A percentile compares a stretch with the other conserved stretches of the same genome.
phyloP scores from a whole-genome alignment of 345 rosid species.

The Salix dunnii region DNA sequence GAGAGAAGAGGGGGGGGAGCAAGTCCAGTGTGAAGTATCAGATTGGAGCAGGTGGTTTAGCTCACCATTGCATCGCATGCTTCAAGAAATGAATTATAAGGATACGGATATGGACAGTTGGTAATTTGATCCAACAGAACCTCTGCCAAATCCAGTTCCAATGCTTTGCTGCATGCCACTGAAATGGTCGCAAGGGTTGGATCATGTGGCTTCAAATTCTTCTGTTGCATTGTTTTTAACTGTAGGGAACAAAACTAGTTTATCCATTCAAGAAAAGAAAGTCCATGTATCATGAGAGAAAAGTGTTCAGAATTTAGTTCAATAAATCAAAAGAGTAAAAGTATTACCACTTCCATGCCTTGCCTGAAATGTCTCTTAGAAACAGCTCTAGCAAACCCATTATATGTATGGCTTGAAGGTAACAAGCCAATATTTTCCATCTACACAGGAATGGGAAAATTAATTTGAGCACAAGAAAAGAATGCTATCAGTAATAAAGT shows the following conservation, averaged over 20 bases:
- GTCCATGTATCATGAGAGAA: not conserved
- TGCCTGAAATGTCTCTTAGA: slow-evolving; percentile 36
- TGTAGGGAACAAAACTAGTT: slow-evolving; percentile 24
- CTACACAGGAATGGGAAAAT: slow-evolving; percentile 36
- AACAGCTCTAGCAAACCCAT: slow-evolving; percentile 68
- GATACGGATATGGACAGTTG: slow-evolving; percentile 37
- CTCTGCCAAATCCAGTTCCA: slow-evolving; percentile 81
- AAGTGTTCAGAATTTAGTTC: slow-evolving; percentile 5
- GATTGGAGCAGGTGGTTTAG: slow-evolving; percentile 9
- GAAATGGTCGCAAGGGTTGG: slow-evolving; percentile 67
- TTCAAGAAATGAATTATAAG: slow-evolving; percentile 58
- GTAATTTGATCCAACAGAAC: slow-evolving; percentile 57
- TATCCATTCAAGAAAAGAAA: slow-evolving; percentile 4
- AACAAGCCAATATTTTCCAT: slow-evolving; percentile 72
- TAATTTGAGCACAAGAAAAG: not conserved
- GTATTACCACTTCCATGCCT: slow-evolving; percentile 62
- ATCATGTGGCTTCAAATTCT: slow-evolving; percentile 57
- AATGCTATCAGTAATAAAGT: not conserved
- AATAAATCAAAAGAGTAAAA: not conserved
- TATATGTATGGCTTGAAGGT: slow-evolving; percentile 58
- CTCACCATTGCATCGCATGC: slow-evolving; percentile 69
- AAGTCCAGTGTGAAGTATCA: not conserved
- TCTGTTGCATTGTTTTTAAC: slow-evolving; percentile 63
- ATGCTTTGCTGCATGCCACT: slow-evolving; percentile 52
- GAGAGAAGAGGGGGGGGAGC: too few relatives aligned